A percentile compares a stretch with the other conserved stretches of the same genome.
These are phyloP conservation scores for Colletotrichum spinosum DNA, from an alignment of 2,329 filamentous ascomycete species.

Conservation along the genomic window DNA sequence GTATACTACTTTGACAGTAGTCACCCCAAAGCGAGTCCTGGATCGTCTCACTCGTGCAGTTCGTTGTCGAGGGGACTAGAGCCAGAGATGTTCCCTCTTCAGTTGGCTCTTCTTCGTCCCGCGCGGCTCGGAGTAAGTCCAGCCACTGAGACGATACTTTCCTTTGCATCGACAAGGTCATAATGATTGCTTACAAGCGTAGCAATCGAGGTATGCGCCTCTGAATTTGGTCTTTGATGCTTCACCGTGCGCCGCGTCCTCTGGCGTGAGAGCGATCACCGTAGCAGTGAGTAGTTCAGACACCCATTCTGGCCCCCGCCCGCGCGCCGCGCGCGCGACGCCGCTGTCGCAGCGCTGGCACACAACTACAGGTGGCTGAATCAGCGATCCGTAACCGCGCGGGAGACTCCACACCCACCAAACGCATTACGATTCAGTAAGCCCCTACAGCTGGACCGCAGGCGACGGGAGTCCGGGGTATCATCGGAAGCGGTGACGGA, in stretches of 20 bases:
- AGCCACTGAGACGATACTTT: too few relatives aligned
- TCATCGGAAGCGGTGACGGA: background rate
- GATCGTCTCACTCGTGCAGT: too few relatives aligned
- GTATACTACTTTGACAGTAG: background rate
- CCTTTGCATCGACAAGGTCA: too few relatives aligned
- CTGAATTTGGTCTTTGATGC: too few relatives aligned
- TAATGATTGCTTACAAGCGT: too few relatives aligned
- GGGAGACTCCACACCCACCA: slow-evolving; percentile 19
- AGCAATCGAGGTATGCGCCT: too few relatives aligned
- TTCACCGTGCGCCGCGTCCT: too few relatives aligned
- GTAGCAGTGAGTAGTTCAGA: background rate
- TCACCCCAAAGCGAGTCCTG: too few relatives aligned
- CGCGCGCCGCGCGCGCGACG: background rate
- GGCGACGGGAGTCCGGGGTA: background rate
- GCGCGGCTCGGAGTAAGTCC: slow-evolving; percentile 17
- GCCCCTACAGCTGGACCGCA: background rate
- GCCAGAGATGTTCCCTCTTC: too few relatives aligned
- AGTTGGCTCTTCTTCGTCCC: background rate
- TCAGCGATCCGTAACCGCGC: slow-evolving; percentile 30
- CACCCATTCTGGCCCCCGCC: background rate
- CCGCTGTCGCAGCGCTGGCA: slow-evolving; percentile 1
- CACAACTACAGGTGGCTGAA: slow-evolving; percentile 25
- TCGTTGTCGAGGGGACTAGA: too few relatives aligned
- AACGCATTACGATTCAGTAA: too few relatives aligned
- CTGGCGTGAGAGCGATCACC: too few relatives aligned